Conservation (phyloP, 371 early-diverging fungal species). For the Phascolomyces articulosus region DNA sequence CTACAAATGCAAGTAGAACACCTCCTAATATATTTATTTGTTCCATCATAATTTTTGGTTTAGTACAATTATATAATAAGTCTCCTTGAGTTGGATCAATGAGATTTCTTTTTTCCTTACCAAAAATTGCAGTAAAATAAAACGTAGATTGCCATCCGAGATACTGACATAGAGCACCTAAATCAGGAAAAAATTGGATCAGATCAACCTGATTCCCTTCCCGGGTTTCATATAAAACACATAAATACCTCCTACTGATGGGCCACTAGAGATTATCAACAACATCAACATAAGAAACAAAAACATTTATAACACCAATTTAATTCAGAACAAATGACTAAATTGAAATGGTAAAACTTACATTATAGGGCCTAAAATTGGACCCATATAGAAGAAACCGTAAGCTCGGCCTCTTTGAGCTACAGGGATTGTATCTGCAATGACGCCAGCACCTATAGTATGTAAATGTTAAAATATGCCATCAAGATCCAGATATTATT, state of each 20-base stretch:
- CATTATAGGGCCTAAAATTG: constrained; percentile 25
- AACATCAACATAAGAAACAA: not conserved
- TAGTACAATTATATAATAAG: not conserved
- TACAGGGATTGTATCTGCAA: constrained; percentile 32
- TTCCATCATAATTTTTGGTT: not conserved
- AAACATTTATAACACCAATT: not conserved
- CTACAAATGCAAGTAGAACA: constrained; percentile 17
- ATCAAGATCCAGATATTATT: no score
- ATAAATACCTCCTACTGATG: constrained; percentile 27
- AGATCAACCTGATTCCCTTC: not conserved
- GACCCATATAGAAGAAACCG: constrained; percentile 32
- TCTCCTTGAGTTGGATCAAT: no score
- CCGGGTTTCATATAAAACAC: constrained; percentile 7
- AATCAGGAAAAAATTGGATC: not conserved
- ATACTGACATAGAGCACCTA: constrained; percentile 49
- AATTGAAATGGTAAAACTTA: not conserved
- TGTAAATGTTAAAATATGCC: no score
- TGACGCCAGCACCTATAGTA: constrained; percentile 30
- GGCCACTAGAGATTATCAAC: not conserved
- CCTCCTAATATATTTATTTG: constrained; percentile 8
- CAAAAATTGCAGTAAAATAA: constrained; percentile 61
- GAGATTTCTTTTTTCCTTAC: not conserved
- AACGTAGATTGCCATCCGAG: constrained; percentile 70
- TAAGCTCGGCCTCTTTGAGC: constrained; percentile 31
- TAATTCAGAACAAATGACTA: no score